Conservation (phyloP, 2,329 filamentous ascomycete species). For the Clarireedia paspali region DNA sequence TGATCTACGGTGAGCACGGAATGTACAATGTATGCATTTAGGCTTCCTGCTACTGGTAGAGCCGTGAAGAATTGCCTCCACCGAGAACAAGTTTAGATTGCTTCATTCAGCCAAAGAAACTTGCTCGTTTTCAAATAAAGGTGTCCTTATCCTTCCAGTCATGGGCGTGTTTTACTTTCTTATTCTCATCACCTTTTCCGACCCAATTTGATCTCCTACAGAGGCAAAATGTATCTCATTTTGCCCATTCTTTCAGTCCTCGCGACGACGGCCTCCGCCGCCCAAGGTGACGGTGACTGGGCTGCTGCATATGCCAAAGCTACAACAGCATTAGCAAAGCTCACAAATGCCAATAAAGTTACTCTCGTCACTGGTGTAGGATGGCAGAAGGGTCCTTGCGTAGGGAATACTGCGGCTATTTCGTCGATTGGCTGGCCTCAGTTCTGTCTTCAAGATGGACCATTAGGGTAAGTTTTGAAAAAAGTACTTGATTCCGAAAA, state of each 20-base stretch:
- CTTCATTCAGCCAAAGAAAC: too few relatives aligned
- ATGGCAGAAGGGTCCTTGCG: conserved; percentile 65
- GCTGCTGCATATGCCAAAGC: conserved; percentile 63
- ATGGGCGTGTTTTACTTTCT: not conserved
- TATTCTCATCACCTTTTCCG: not conserved
- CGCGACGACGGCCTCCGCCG: conserved; percentile 11
- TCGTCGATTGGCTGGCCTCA: conserved; percentile 58
- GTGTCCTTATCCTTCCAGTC: too few relatives aligned
- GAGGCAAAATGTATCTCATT: not conserved
- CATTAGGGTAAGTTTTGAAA: conserved; percentile 45
- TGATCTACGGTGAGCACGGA: not conserved
- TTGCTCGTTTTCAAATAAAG: too few relatives aligned
- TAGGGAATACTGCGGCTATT: conserved; percentile 53
- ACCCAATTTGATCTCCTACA: not conserved
- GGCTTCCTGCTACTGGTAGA: too few relatives aligned
- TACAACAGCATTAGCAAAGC: conserved; percentile 54
- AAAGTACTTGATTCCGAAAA: not conserved
- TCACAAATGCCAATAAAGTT: conserved; percentile 70
- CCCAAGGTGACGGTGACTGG: conserved; percentile 41
- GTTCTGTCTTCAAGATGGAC: conserved; percentile 74
- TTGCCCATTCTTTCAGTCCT: conserved; percentile 13
- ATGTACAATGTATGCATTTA: too few relatives aligned
- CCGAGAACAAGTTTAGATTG: too few relatives aligned
- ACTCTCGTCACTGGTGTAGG: conserved; percentile 72
- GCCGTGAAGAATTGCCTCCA: too few relatives aligned